Conservation (phyloP, 2,329 filamentous ascomycete genomes). For the Elsinoe perseae region DNA sequence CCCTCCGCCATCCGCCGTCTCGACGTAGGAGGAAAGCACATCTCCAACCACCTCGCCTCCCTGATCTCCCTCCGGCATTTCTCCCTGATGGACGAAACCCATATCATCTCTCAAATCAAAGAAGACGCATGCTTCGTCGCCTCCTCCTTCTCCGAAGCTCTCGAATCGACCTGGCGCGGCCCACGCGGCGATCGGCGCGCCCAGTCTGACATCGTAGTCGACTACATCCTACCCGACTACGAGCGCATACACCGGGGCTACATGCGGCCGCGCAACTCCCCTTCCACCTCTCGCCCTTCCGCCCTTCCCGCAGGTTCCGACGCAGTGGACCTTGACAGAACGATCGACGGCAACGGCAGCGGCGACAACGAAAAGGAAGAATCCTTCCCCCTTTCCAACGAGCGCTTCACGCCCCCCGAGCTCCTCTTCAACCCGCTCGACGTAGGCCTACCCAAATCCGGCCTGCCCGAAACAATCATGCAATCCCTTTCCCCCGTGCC, state of each 20-base stretch:
- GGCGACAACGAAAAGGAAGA: slow-evolving; percentile 60
- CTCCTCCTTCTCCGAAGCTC: slow-evolving; percentile 63
- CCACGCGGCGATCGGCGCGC: slow-evolving; percentile 51
- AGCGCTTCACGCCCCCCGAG: slow-evolving; percentile 85
- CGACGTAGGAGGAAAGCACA: slow-evolving; percentile 82
- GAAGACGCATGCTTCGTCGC: slow-evolving; percentile 81
- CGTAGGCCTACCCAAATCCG: slow-evolving; percentile 74
- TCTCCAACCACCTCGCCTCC: slow-evolving; percentile 89
- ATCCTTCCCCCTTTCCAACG: slow-evolving; percentile 77
- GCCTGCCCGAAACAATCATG: slow-evolving; percentile 73
- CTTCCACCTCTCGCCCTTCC: slow-evolving; percentile 45
- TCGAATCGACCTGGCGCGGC: slow-evolving; percentile 80
- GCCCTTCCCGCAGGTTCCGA: slow-evolving; percentile 28
- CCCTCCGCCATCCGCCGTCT: slow-evolving; percentile 76
- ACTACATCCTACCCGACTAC: slow-evolving; percentile 86
- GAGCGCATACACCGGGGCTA: slow-evolving; percentile 57
- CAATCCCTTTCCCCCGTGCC: slow-evolving; percentile 69
- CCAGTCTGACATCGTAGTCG: slow-evolving; percentile 60
- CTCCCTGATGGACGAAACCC: slow-evolving; percentile 88
- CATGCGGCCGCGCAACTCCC: slow-evolving; percentile 59
- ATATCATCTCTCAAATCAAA: slow-evolving; percentile 94
- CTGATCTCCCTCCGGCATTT: slow-evolving; percentile 85
- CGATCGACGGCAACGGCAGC: slow-evolving; percentile 38
- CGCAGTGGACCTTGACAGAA: slow-evolving; percentile 14
- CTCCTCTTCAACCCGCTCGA: slow-evolving; percentile 80